These are phyloP conservation scores for Friedmanniomyces endolithicus DNA, from an alignment of 495 filamentous ascomycete genomes.

Conservation along the genomic window DNA sequence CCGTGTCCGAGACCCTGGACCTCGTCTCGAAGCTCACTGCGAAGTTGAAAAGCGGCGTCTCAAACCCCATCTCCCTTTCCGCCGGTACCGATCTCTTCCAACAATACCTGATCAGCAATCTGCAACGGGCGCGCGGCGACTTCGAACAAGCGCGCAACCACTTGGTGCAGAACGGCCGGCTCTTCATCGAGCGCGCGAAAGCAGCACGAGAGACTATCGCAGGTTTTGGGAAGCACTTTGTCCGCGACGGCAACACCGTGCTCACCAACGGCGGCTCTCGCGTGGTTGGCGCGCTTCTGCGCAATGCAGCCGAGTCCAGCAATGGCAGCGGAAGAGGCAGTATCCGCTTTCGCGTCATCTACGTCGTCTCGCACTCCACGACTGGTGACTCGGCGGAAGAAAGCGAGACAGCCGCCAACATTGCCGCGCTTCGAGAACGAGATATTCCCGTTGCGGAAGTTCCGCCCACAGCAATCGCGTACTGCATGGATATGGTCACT, in stretches of 20 bases:
- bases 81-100: slow-evolving; percentile 95
- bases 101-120: slow-evolving; percentile 68
- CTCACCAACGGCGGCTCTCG: slow-evolving; percentile 79
- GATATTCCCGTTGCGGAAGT: slow-evolving; percentile 79
- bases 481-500: slow-evolving; percentile 67
- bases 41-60: slow-evolving; percentile 58
- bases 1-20: slow-evolving; percentile 85
- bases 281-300: slow-evolving; percentile 65
- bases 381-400: slow-evolving; percentile 25
- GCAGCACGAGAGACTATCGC: slow-evolving; percentile 73
- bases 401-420: slow-evolving; percentile 27
- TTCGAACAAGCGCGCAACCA: slow-evolving; percentile 75
- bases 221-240: slow-evolving; percentile 57
- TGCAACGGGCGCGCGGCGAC: slow-evolving; percentile 49
- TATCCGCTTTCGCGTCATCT: slow-evolving; percentile 72
- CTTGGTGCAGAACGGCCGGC: slow-evolving; percentile 64
- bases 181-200: slow-evolving; percentile 83
- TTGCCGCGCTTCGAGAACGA: slow-evolving; percentile 50
- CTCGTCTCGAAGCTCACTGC: slow-evolving; percentile 62
- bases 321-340: slow-evolving; percentile 36
- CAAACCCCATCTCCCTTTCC: slow-evolving; percentile 80
- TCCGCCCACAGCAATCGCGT: slow-evolving; percentile 65
- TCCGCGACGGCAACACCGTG: slow-evolving; percentile 63
- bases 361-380: slow-evolving; percentile 40
- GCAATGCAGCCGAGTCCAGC: slow-evolving; percentile 50